Conservation (phyloP, 2,329 filamentous ascomycete genomes). For the Trichoderma hamatum region DNA sequence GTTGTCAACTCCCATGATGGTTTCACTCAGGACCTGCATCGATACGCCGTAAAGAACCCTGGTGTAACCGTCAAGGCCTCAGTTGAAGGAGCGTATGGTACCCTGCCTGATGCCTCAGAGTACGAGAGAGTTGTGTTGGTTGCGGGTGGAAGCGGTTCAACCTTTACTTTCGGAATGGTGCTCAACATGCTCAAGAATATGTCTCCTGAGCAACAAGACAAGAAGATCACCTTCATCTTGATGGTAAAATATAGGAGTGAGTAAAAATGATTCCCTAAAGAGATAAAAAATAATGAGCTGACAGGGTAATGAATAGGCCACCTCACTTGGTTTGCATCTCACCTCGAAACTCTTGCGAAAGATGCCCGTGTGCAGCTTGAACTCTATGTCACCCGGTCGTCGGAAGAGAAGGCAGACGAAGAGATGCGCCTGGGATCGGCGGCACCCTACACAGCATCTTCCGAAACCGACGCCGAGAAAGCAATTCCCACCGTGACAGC, state of each 20-base stretch:
- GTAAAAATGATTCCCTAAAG: constrained; percentile 23
- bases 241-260: constrained; percentile 43
- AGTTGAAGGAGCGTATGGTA: constrained; percentile 63
- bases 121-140: constrained; percentile 62
- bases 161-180: constrained; percentile 52
- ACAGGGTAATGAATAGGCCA: constrained; percentile 34
- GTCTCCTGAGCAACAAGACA: constrained; percentile 28
- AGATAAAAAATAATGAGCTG: neutral
- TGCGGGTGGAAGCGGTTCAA: constrained; percentile 63
- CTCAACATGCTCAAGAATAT: constrained; percentile 42
- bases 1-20: constrained; percentile 61
- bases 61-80: constrained; percentile 54
- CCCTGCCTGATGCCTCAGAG: constrained; percentile 53
- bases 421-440: constrained; percentile 20
- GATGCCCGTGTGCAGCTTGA: constrained; percentile 38
- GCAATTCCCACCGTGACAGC: neutral
- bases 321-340: constrained; percentile 44
- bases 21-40: constrained; percentile 60
- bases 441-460: constrained; percentile 21
- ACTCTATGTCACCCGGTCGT: constrained; percentile 42
- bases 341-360: constrained; percentile 39
- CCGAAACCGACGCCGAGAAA: constrained; percentile 27
- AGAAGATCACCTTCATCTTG: constrained; percentile 46
- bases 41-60: constrained; percentile 53
- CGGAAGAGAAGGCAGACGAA: neutral